Base-by-base conservation (phyloP, 805 yeast genomes). In the Sugiyamaella boreocaroliniensis region DNA sequence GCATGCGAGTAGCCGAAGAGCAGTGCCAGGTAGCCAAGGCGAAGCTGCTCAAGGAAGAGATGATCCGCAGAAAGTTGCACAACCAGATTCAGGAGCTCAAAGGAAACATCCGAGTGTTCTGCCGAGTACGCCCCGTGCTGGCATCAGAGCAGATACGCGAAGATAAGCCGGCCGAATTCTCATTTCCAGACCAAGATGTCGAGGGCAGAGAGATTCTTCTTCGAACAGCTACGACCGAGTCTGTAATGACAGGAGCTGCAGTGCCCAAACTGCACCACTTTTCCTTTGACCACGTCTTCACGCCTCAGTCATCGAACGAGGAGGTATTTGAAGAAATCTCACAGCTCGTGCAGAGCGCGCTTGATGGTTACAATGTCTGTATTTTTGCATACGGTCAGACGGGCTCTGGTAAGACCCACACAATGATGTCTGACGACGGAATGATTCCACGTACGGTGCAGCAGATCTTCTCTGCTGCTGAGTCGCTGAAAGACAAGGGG, bases 341-440 rank as follows among this genome's bases (percentile, higher is more conserved):
- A 1, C 96, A 89, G 66, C 69, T 92, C 19, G 82, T 92, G 1
- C 96, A 89, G 66, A 88, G 78, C 71, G 82, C 95, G 0, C 67
- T 90, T 12, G 95, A 92, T 68, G 99, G 99, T 0, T 82, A 76
- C 63, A 89, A 89, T 60, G 96, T 89, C 2, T 89, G 97, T 67
- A 87, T 93, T 1, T 89, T 92, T 71, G 96, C 98, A 0, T 92
- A 93, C 66, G 99, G 99, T 0, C 99, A 92, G 68, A 93, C 99
- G 0, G 96, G 93, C 0, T 85, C 97, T 0, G 99, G 99, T 2
- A 92, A 92, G 65, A 92, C 98, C 0, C 83, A 70, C 66, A 93
- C 99, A 0, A 93, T 92, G 98, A 78, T 89, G 1, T 71, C 76
- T 22, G 70, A 78, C 0, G 85, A 84, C 62, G 98, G 99, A 14